Base-by-base conservation (phyloP, 176 grass and related monocot species). In the Musa beccarii region DNA sequence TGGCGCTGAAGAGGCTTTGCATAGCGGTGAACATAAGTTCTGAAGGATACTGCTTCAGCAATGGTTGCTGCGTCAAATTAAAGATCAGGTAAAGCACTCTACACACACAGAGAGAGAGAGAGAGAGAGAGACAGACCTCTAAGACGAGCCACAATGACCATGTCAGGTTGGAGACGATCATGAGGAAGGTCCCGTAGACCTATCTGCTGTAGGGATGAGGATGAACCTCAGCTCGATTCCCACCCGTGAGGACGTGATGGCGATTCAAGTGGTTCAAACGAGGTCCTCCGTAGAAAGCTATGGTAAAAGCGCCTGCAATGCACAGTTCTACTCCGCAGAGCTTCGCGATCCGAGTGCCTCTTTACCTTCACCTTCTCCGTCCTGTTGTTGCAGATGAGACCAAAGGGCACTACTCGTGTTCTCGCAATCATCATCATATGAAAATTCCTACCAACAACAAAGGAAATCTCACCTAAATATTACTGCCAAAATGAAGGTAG, bases 201-300 rank as follows among this genome's bases (percentile, higher is more conserved):
- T 89, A 96, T n/a, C 83, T 79, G 54, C 69, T 87, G 62, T 85
- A 81, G 17, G 86, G 85, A 23, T 83, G 15, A 10, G 10, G 51
- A 7, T 21, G 72, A 53, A 74, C 11, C 1, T 22, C 52, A 68
- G 16, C 34, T 71, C 52, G 69, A 51, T 81, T 1, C 5, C 54
- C 59, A 6, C 53, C 49, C 11, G 57, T 53, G 3, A 87, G 86
- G 16, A 89, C 74, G 10, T 84, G 78, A 53, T 81, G 85, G 50
- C 79, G 89, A 57, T 78, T 84, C 22, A 96, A 85, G 34, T 86
- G 89, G 76, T 68, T 88, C 21, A 88, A 82, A 68, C 74, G 71
- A n/a, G 85, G 87, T 1, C 89, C 92, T 11, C 82, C 24, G 52
- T 96, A 96, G 81, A 92, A 89, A 21, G 89, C 89, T 21, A 96